phyloP scores from a whole-genome alignment of 257 asterid species.

The Solanum virginianum region DNA sequence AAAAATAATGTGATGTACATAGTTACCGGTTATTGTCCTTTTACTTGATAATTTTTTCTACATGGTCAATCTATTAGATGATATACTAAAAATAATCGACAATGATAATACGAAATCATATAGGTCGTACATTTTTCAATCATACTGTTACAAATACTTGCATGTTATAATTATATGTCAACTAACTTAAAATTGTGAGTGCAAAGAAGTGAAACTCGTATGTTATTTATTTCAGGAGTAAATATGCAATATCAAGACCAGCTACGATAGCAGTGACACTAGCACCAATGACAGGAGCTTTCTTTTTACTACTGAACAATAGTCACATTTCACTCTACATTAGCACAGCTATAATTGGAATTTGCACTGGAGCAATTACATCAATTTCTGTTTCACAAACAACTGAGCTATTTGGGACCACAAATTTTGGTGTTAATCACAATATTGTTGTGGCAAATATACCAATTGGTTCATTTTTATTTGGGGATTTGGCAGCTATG shows the following conservation, averaged over 20 bases:
- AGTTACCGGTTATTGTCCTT: neutral
- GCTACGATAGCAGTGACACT: constrained; percentile 50
- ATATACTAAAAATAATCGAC: neutral
- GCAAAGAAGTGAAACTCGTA: neutral
- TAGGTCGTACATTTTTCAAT: neutral
- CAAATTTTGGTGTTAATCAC: constrained; percentile 56
- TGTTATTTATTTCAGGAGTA: constrained; percentile 17
- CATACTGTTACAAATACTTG: neutral
- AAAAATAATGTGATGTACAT: neutral
- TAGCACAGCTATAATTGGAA: constrained; percentile 55
- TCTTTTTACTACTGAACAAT: constrained; percentile 32
- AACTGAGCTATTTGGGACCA: constrained; percentile 51
- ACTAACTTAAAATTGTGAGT: neutral
- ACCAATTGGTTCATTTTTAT: constrained; percentile 56
- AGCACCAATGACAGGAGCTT: constrained; percentile 66
- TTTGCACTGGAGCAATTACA: constrained; percentile 61
- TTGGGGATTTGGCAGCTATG: constrained; percentile 56
- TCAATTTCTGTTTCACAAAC: constrained; percentile 60
- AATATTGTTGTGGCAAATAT: constrained; percentile 56
- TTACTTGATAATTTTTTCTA: neutral
- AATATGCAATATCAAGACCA: constrained; percentile 32
- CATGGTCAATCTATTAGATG: neutral
- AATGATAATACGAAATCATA: neutral
- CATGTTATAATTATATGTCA: neutral
- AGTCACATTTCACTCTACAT: constrained; percentile 21